Base-by-base conservation (phyloP, 441 rosid species). In the Pelargonium fulgidum region DNA sequence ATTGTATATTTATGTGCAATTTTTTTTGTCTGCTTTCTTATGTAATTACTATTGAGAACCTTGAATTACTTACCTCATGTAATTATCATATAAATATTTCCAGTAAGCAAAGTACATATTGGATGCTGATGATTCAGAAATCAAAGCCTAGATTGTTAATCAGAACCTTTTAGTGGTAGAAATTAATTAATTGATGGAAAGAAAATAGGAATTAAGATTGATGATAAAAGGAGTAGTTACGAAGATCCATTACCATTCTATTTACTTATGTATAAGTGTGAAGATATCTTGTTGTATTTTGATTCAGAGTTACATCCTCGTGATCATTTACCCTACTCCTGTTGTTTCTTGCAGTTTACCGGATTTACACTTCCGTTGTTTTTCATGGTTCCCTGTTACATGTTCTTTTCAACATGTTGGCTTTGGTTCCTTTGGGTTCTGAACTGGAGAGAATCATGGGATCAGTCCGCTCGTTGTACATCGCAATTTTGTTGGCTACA, bases 361-460 rank as follows among this genome's bases (percentile, higher is more conserved):
- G 97, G 86, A 77, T 87, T 58, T 93, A 81, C 76, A 87, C 95
- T 2, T 82, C 97, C 16, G 44, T 93, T 76, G 2, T 91, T 69
- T 93, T 93, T 61, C 99, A 93, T 70, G 96, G 92, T 64, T 93
- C 99, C 2, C 68, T 93, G 79, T 86, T 93, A 75, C 97, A 93
- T 79, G 91, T 91, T 74, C 65, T 88, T 50, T 91, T 93, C 86
- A 93, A 93, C 86, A 93, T 93, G 92, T 68, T 93, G 88, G 96
- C 99, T 47, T 81, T 91, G 87, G 89, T 91, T 72, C 99, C 97
- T 76, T 77, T 91, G 88, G 93, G 97, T 45, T 87, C 96, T 12
- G 97, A 91, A 80, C 80, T 93, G 76, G 99, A 93, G 90, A 89
- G 96, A 74, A 88, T 93, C 72, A 88, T 89, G 96, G 99, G 99